Percentiles rank a stretch among this genome's conserved stretches.
phyloP scores from a whole-genome alignment of 805 yeast genomes.

The Spathaspora hagerdaliae region DNA sequence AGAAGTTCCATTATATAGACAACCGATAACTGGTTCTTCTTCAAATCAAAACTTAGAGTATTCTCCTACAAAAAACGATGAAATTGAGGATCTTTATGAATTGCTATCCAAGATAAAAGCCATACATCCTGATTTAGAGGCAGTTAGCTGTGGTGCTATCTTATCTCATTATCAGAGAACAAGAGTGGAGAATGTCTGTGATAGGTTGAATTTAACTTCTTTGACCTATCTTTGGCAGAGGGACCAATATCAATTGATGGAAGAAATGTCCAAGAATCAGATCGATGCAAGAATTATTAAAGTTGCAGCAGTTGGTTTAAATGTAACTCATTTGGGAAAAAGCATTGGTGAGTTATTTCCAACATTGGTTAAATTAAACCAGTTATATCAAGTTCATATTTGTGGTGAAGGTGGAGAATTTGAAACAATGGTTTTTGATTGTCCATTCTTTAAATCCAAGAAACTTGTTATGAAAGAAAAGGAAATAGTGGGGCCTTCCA shows the following conservation, averaged over 20 bases:
- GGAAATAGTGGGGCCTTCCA: constrained; percentile 43
- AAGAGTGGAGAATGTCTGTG: constrained; percentile 88
- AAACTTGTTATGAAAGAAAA: constrained; percentile 39
- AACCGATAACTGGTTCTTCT: constrained; percentile 59
- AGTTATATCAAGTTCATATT: constrained; percentile 75
- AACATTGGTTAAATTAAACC: constrained; percentile 52
- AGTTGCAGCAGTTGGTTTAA: constrained; percentile 89
- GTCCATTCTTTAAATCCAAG: constrained; percentile 70
- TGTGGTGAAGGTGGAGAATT: constrained; percentile 99
- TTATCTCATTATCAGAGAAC: constrained; percentile 92
- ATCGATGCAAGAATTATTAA: constrained; percentile 83
- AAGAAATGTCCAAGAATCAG: constrained; percentile 67
- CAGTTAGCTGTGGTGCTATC: constrained; percentile 94
- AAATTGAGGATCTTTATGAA: constrained; percentile 74
- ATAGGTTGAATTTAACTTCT: constrained; percentile 60
- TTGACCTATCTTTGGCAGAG: constrained; percentile 89
- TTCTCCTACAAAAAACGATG: constrained; percentile 64
- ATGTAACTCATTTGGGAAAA: constrained; percentile 62
- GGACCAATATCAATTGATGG: constrained; percentile 72
- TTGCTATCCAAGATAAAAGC: constrained; percentile 47
- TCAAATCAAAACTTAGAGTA: constrained; percentile 69
- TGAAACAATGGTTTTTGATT: constrained; percentile 88
- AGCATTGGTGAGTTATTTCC: constrained; percentile 61
- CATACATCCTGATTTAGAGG: constrained; percentile 69
- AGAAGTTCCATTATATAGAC: constrained; percentile 76